phyloP scores from a whole-genome alignment of 2,329 filamentous ascomycete species.

The Phaeosphaeriaceae sp. region DNA sequence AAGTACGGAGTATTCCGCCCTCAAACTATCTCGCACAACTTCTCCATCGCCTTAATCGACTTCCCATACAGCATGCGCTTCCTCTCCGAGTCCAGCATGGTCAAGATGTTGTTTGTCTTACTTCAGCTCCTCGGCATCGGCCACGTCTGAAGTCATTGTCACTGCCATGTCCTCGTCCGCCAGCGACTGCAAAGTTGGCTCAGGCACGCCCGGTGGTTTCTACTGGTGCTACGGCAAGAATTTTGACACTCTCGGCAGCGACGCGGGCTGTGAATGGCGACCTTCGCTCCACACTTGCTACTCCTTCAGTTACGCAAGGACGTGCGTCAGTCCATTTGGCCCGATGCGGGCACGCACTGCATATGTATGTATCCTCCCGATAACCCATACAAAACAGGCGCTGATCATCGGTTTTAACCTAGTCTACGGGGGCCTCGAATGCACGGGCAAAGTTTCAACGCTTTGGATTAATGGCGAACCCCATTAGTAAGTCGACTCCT shows the following conservation, averaged over 20 bases:
- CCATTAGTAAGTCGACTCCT: background rate
- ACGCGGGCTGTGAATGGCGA: background rate
- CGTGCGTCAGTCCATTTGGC: background rate
- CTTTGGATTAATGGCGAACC: background rate
- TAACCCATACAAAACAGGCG: background rate
- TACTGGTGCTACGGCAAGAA: background rate
- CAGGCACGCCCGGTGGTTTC: background rate
- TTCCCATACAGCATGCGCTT: background rate
- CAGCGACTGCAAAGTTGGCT: background rate
- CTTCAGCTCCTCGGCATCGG: background rate
- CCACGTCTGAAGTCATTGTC: background rate
- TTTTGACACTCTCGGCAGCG: background rate
- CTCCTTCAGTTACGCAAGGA: background rate
- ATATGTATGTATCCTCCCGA: background rate
- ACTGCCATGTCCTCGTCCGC: background rate
- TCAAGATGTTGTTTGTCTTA: background rate
- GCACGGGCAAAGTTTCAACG: background rate
- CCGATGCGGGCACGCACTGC: background rate
- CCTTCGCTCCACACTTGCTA: background rate
- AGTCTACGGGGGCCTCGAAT: background rate
- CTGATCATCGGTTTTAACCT: background rate
- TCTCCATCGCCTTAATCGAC: background rate
- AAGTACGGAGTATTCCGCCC: background rate
- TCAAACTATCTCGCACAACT: no score
- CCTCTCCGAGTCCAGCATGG: background rate